A percentile compares a stretch with the other conserved stretches of the same genome.
Evolutionary conservation across 352 stramenopile species (phyloP).

Genomic region (Pythium monospermum): DNA sequence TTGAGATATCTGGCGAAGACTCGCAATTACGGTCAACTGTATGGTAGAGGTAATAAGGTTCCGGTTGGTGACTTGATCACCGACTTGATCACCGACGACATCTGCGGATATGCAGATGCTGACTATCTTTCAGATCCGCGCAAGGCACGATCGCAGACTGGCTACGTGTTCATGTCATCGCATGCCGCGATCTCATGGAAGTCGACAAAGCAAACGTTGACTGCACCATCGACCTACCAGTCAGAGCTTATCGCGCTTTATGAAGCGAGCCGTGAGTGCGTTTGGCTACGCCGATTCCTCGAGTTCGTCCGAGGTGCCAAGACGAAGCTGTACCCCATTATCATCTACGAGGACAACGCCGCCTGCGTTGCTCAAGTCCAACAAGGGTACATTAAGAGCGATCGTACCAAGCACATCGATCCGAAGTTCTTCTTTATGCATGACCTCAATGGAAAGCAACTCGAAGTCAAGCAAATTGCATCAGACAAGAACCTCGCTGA

Average conservation of each 20-base stretch:
- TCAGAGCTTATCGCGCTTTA: constrained; percentile 16
- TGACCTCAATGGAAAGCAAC: constrained; percentile 16
- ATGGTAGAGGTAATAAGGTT: constrained; percentile 1
- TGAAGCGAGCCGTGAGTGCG: constrained; percentile 14
- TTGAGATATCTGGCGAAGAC: constrained; percentile 16
- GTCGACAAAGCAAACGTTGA: constrained; percentile 14
- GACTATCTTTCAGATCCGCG: constrained; percentile 17
- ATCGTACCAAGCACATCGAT: constrained; percentile 23
- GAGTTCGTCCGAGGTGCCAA: constrained; percentile 12
- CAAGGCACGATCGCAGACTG: constrained; percentile 16
- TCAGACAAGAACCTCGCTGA: constrained; percentile 18
- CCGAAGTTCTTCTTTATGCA: constrained; percentile 27
- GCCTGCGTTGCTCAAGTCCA: constrained; percentile 16
- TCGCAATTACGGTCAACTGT: constrained; percentile 9
- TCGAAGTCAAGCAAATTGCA: constrained; percentile 7
- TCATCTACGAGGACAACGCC: constrained; percentile 13
- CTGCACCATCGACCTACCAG: constrained; percentile 18
- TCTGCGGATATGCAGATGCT: constrained; percentile 15
- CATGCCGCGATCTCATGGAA: constrained; percentile 14
- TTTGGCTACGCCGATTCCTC: constrained; percentile 17
- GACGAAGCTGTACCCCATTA: constrained; percentile 2
- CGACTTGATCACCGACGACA: constrained; percentile 11
- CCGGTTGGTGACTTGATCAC: not conserved
- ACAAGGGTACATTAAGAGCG: constrained; percentile 19
- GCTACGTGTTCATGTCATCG: constrained; percentile 20